Evolutionary conservation across 345 rosid genomes (phyloP).

Genomic region (Gossypium sturtianum): DNA sequence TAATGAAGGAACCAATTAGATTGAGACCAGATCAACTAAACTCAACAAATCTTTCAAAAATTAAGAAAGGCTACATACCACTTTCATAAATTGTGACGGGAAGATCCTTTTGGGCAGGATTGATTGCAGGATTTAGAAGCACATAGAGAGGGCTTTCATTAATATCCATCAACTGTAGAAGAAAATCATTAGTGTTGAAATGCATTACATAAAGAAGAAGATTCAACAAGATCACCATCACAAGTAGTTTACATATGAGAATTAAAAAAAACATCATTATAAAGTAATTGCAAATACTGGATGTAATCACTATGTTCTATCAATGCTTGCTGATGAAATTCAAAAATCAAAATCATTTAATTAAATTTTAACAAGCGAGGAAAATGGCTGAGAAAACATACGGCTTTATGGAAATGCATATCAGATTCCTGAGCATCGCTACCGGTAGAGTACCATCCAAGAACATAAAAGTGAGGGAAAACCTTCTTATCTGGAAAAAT

Average conservation of each 20-base stretch:
- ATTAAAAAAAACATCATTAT: background rate
- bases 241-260: background rate
- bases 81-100: constrained; percentile 87
- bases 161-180: constrained; percentile 85
- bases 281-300: background rate
- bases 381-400: constrained; percentile 26
- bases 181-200: background rate
- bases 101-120: constrained; percentile 87
- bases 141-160: constrained; percentile 94
- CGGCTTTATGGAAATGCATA: constrained; percentile 90
- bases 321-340: background rate
- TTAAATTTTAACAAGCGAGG: too few species aligned
- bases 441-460: constrained; percentile 97
- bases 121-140: constrained; percentile 80
- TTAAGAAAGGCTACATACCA: constrained; percentile 36
- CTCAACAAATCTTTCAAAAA: background rate
- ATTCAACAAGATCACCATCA: background rate
- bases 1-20: background rate
- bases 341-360: background rate
- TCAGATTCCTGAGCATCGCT: constrained; percentile 84
- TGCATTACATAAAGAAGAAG: background rate
- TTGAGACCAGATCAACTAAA: background rate
- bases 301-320: background rate
- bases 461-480: constrained; percentile 73
- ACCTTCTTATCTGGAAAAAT: constrained; percentile 75